Evolutionary conservation across 305 asterid genomes (phyloP).

Genomic region (Rubia balearica): DNA sequence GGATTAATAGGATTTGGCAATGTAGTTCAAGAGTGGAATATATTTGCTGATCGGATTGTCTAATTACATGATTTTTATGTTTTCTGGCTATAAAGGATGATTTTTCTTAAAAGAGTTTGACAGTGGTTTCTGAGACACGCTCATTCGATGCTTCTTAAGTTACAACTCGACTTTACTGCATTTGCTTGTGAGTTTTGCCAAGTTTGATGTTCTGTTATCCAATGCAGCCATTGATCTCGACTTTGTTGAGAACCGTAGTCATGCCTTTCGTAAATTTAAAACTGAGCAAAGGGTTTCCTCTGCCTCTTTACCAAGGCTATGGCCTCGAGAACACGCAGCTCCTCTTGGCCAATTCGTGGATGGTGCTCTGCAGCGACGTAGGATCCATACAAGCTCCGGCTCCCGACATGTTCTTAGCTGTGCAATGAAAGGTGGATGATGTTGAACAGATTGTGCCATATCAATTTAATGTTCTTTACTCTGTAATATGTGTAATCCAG

Average conservation of each 20-base stretch:
- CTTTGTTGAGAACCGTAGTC: constrained; percentile 49
- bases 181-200: neutral
- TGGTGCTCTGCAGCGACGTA: constrained; percentile 53
- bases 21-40: neutral
- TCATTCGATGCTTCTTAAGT: neutral
- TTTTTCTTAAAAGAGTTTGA: neutral
- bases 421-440: neutral
- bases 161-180: too few relatives aligned
- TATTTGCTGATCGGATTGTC: neutral
- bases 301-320: constrained; percentile 64
- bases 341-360: constrained; percentile 46
- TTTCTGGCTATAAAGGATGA: neutral
- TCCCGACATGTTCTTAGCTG: neutral
- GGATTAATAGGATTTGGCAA: neutral
- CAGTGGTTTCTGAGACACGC: neutral
- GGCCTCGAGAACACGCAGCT: constrained; percentile 52
- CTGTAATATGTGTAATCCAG: neutral
- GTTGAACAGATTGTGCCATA: neutral
- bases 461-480: neutral
- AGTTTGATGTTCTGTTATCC: neutral
- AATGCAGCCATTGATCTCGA: constrained; percentile 60
- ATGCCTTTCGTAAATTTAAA: constrained; percentile 64
- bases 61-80: too few relatives aligned
- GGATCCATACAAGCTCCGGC: constrained; percentile 18
- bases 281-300: constrained; percentile 47